Percentiles rank a stretch among this genome's conserved stretches.
These are phyloP conservation scores for Phylloporus rhodoxanthus DNA, from an alignment of 768 basidiomycete species.

Conservation along the genomic window DNA sequence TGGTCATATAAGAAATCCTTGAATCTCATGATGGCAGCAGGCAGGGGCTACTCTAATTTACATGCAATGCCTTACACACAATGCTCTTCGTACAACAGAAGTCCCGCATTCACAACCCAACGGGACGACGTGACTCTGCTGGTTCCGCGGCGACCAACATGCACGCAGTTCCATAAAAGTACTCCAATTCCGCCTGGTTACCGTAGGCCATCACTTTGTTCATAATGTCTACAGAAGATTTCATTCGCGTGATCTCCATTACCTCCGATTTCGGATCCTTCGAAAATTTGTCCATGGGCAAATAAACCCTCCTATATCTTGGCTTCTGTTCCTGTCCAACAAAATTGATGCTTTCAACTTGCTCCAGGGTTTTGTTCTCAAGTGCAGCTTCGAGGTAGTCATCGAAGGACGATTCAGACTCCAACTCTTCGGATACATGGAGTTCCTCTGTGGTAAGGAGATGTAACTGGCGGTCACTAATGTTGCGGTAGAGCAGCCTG, in stretches of 20 bases:
- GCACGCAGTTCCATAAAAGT: slow-evolving; percentile 12
- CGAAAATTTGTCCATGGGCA: background rate
- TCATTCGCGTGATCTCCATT: slow-evolving; percentile 10
- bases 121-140: background rate
- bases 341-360: slow-evolving; percentile 4
- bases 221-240: background rate
- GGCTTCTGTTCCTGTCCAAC: no score
- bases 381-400: background rate
- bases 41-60: no score
- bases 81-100: background rate
- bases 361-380: background rate
- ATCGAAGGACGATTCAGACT: fast-evolving
- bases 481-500: background rate
- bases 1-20: no score
- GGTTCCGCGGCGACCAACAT: slow-evolving; percentile 8
- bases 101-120: background rate
- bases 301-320: no score
- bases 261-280: slow-evolving; percentile 3
- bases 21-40: no score
- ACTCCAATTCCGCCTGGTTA: background rate
- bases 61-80: no score
- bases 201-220: background rate
- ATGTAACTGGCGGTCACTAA: no score
- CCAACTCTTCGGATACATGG: background rate
- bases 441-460: slow-evolving; percentile 1